Base-by-base conservation (phyloP, 768 basidiomycete genomes). In the Leccinum uliginosum region DNA sequence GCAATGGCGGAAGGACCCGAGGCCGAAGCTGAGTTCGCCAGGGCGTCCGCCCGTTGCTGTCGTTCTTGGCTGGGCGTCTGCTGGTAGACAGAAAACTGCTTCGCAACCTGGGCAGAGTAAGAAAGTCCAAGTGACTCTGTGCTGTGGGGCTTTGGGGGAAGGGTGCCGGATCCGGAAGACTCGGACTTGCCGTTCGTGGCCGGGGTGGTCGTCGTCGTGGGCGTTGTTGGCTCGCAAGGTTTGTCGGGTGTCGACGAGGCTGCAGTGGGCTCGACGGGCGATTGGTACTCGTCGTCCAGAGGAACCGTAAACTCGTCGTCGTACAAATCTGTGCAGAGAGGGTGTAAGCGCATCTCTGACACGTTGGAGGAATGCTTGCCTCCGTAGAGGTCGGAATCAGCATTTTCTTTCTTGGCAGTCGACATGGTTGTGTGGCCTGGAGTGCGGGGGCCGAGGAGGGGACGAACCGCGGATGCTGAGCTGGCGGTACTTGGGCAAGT, bases 31-130 rank as follows among this genome's bases (percentile, higher is more conserved):
- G 10, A 40, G 38, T 11, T 40, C 10, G 58, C 56, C 50, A 59
- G 67, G 51, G 62, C 69, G 61, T 67, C 61, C 19, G 61, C 53
- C 27, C 79, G 76, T 57, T 78, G 80, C 55, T 81, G 80, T 21
- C 83, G 80, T 61, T 84, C 83, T 62, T 85, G 84, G 58, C 83
- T 83, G 0, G 84, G 84, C 8, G 80, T 84, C 64, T 85, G 85
- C 53, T 83, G 83, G 64, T 83, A 86, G 11, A 75, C 74, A 8
- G 83, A 83, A 56, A 84, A 86, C 66, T 84, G 85, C 60, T 81
- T 83, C 15, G 83, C 84, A 50, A 83, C 80, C 71, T 83, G 85
- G 4, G 80, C 85, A 35, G 80, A 86, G 67, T 83, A 85, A 8
- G 80, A 86, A 58, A 83, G 52, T 12, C 75, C 69, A 50, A 63